Base-by-base conservation (phyloP, 1,284 basidiomycete genomes). In the Fomitopsis pinicola region DNA sequence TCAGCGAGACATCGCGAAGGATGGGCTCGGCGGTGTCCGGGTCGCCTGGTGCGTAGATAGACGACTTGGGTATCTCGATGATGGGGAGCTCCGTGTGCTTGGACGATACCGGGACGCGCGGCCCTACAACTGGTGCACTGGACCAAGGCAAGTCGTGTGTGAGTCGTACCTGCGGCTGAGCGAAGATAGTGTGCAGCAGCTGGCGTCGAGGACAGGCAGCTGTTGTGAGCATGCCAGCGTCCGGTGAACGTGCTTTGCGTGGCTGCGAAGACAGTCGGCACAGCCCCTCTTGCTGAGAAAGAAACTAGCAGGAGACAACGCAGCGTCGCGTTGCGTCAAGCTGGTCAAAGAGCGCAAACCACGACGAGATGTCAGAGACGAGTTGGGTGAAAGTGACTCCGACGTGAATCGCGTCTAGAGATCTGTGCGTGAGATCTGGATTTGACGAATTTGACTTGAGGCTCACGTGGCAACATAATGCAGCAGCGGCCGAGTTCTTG, bases 21-120 rank as follows among this genome's bases (percentile, higher is more conserved):
- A 71, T 55, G 10, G 72, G 69, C 1, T 62, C 46, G 33, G 67
- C 60, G 5, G 63, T 60, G 42, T 42, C 57, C 2, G 59, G 45
- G 36, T 62, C 61, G 48, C 71, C 72, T 4, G 70, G 66, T 4
- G 66, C 63, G 59, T 67, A 73, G 40, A 73, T 70, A 38, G 70
- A 70, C 8, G 72, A 68, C 5, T 56, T 62, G 17, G 68, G 68
- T 19, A 73, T 71, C 59, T 69, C 66, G 55, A 72, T 61, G 58
- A 66, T 63, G 36, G 67, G 64, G 42, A 68, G 58, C n/a, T 15
- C 12, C 33, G 50, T 35, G 33, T 28, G 5, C 33, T 53, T 53
- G 17, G 50, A 33, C 33, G 30, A 35, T 36, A 38, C 33, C 8
- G n/a, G 1, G 26, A 8, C 1, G 62, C 26, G 45, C 38, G 9